Conservation (phyloP, 305 asterid species). For the Solanum hybrid region DNA sequence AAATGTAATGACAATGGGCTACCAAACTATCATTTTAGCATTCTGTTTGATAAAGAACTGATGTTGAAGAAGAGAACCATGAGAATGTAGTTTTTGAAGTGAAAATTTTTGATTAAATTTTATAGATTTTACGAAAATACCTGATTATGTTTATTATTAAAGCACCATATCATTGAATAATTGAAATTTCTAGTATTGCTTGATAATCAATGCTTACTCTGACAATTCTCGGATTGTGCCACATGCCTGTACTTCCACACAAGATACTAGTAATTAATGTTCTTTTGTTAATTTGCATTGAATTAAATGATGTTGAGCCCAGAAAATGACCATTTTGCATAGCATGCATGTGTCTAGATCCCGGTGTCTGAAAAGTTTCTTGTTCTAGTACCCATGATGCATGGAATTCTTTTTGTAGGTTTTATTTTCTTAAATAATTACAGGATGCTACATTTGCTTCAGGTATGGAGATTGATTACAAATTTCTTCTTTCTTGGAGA, state of each 20-base stretch:
- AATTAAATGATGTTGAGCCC: not conserved
- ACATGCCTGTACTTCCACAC: not conserved
- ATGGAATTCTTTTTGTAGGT: not conserved
- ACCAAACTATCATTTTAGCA: not conserved
- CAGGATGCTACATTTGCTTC: slow-evolving; percentile 10
- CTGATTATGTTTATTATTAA: not conserved
- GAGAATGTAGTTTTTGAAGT: not conserved
- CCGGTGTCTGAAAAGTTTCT: not conserved
- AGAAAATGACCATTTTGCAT: not conserved
- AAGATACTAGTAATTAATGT: not conserved
- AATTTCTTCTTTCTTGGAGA: slow-evolving; percentile 79
- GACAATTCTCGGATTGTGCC: not conserved
- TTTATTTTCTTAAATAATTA: not conserved
- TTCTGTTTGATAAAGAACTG: not conserved
- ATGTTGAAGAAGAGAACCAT: not conserved
- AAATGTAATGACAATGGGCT: not conserved
- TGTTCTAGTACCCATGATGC: not conserved
- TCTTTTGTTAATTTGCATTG: not conserved
- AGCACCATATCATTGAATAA: not conserved
- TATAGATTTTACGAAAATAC: not conserved
- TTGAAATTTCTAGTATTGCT: not conserved
- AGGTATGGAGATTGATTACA: slow-evolving; percentile 80
- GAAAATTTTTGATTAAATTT: not conserved
- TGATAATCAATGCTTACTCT: not conserved
- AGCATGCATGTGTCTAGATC: not conserved